Percentiles rank a stretch among this genome's conserved stretches.
Evolutionary conservation across 2,329 filamentous ascomycete genomes (phyloP).

Genomic region (Aspergillus sp.): DNA sequence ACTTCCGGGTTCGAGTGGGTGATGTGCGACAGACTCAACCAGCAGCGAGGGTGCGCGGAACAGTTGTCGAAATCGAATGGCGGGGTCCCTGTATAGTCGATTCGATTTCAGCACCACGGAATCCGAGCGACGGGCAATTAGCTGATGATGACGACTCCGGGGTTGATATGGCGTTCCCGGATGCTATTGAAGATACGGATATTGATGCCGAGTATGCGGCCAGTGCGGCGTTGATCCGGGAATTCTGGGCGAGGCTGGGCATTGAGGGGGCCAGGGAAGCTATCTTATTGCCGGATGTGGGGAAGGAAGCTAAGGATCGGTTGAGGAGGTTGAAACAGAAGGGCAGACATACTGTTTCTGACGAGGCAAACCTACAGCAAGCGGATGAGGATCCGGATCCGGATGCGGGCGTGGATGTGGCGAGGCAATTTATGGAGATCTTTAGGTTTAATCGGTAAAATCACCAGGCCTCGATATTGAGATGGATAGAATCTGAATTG

Average conservation of each 20-base stretch:
- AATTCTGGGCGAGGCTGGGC: conserved; percentile 44
- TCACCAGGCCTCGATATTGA: not conserved
- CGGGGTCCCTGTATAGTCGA: conserved; percentile 39
- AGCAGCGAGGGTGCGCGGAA: conserved; percentile 40
- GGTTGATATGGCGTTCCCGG: conserved; percentile 31
- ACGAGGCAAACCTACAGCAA: conserved; percentile 17
- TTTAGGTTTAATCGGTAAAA: conserved; percentile 45
- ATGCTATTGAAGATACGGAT: conserved; percentile 38
- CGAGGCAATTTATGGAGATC: conserved; percentile 50
- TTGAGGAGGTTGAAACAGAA: conserved; percentile 25
- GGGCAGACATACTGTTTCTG: conserved; percentile 16
- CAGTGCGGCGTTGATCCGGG: conserved; percentile 40
- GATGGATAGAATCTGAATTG: not conserved
- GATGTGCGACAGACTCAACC: conserved; percentile 47
- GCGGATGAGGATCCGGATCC: conserved; percentile 35
- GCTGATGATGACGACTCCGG: conserved; percentile 26
- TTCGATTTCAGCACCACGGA: conserved; percentile 20
- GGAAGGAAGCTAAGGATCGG: conserved; percentile 39
- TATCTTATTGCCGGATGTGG: conserved; percentile 45
- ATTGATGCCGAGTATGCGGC: conserved; percentile 41
- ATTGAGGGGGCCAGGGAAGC: conserved; percentile 43
- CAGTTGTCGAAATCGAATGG: conserved; percentile 50
- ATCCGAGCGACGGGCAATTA: not conserved
- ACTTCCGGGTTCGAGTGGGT: conserved; percentile 46
- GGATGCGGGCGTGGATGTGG: conserved; percentile 43